phyloP scores from a whole-genome alignment of 768 basidiomycete genomes.

The Antrodiella citrinella region DNA sequence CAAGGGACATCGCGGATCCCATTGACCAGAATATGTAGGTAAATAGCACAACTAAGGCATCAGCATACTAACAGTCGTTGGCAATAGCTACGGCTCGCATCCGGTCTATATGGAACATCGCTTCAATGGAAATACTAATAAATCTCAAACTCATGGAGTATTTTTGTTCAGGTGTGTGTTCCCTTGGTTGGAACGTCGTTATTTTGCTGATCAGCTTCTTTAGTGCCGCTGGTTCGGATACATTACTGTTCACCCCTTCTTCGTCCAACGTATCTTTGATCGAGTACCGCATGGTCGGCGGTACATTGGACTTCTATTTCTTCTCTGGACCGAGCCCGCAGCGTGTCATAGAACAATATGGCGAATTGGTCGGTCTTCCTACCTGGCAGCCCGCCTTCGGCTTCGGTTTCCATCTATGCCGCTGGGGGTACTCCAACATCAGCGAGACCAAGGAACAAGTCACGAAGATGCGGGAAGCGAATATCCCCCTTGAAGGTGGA shows the following conservation, averaged over 20 bases:
- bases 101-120: constrained; percentile 70
- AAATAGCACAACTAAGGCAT: background rate
- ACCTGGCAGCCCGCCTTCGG: constrained; percentile 70
- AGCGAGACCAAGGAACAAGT: constrained; percentile 50
- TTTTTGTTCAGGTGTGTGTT: constrained; percentile 59
- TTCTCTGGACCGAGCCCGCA: constrained; percentile 44
- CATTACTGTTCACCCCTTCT: constrained; percentile 55
- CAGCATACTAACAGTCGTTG: background rate
- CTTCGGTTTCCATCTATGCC: constrained; percentile 73
- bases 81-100: constrained; percentile 59
- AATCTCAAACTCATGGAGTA: constrained; percentile 63
- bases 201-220: background rate
- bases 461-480: constrained; percentile 51
- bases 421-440: constrained; percentile 46
- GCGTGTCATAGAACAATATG: constrained; percentile 65
- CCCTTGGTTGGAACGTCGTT: background rate
- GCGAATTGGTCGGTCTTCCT: constrained; percentile 56
- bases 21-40: constrained; percentile 59
- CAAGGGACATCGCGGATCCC: constrained; percentile 53
- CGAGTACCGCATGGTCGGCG: constrained; percentile 68
- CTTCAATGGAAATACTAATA: constrained; percentile 41
- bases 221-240: constrained; percentile 64
- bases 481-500: constrained; percentile 70
- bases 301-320: constrained; percentile 74
- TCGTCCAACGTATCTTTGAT: constrained; percentile 49